A percentile compares a stretch with the other conserved stretches of the same genome.
These are phyloP conservation scores for Lyophyllum shimeji DNA, from an alignment of 768 basidiomycete genomes.

Conservation along the genomic window DNA sequence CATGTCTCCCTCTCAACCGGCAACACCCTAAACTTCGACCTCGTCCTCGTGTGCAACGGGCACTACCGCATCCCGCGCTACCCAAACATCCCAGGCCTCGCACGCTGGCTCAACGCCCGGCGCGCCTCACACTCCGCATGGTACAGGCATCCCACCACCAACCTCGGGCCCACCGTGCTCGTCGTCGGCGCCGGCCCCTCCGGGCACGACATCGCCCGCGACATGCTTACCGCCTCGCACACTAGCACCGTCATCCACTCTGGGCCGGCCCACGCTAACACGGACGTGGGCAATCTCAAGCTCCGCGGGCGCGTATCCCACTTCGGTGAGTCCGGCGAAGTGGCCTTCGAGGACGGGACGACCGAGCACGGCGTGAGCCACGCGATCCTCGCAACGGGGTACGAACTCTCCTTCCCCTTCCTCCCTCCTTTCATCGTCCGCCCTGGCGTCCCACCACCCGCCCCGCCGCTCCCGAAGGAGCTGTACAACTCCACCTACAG, in stretches of 20 bases:
- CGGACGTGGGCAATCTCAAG: slow-evolving; percentile 34
- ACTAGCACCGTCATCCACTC: slow-evolving; percentile 66
- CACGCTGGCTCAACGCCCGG: slow-evolving; percentile 50
- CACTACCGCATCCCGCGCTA: slow-evolving; percentile 68
- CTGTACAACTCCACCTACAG: slow-evolving; percentile 66
- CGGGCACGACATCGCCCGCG: slow-evolving; percentile 64
- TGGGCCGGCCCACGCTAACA: slow-evolving; percentile 31
- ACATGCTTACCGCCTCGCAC: slow-evolving; percentile 44
- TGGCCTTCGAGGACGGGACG: slow-evolving; percentile 60
- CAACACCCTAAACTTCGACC: slow-evolving; percentile 48
- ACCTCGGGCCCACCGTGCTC: slow-evolving; percentile 42
- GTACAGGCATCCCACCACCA: slow-evolving; percentile 57
- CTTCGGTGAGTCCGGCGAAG: slow-evolving; percentile 42
- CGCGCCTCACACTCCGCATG: slow-evolving; percentile 65
- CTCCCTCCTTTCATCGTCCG: slow-evolving; percentile 36
- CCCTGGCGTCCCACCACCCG: slow-evolving; percentile 36
- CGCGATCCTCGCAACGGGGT: slow-evolving; percentile 79
- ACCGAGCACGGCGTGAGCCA: slow-evolving; percentile 54
- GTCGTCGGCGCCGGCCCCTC: slow-evolving; percentile 62
- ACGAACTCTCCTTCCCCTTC: slow-evolving; percentile 65
- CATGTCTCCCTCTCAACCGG: slow-evolving; percentile 37
- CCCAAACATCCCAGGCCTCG: slow-evolving; percentile 60
- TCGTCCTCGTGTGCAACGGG: slow-evolving; percentile 75
- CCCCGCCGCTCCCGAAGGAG: slow-evolving; percentile 47
- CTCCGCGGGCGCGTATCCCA: slow-evolving; percentile 40